Evolutionary conservation across 257 asterid species (phyloP).

Genomic region (Penstemon eatonii): DNA sequence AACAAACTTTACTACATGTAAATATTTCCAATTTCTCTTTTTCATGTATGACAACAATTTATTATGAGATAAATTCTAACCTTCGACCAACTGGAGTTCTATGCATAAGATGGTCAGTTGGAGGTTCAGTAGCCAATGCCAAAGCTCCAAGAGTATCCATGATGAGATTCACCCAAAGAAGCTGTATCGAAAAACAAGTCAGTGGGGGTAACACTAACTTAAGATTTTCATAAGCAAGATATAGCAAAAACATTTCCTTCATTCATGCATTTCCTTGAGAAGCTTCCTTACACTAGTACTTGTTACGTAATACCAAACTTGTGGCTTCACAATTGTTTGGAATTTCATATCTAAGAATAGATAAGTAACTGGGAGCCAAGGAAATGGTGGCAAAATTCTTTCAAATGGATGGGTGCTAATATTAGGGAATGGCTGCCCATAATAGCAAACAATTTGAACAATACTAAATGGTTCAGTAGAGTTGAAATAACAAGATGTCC

Average conservation of each 20-base stretch:
- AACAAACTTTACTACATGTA: background rate
- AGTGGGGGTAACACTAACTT: slow-evolving; percentile 4
- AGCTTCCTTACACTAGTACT: background rate
- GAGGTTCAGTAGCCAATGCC: slow-evolving; percentile 99
- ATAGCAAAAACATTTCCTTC: background rate
- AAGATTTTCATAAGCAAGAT: background rate
- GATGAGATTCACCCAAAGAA: slow-evolving; percentile 95
- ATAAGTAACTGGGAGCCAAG: background rate
- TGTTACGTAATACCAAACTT: background rate
- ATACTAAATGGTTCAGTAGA: background rate
- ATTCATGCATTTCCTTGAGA: background rate
- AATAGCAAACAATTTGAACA: background rate
- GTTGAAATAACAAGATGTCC: background rate
- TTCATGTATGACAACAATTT: background rate
- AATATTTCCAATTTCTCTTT: background rate
- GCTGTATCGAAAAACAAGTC: slow-evolving; percentile 44
- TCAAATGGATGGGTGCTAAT: background rate
- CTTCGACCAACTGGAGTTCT: slow-evolving; percentile 95
- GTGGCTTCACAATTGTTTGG: background rate
- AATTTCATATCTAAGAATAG: background rate
- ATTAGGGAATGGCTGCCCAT: background rate
- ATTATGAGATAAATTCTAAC: slow-evolving; percentile 35
- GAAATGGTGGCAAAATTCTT: background rate
- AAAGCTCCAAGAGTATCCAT: slow-evolving; percentile 99
- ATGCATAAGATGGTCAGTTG: slow-evolving; percentile 88